Evolutionary conservation across 2,329 filamentous ascomycete genomes (phyloP).

Genomic region (Rasamsonia emersonii): DNA sequence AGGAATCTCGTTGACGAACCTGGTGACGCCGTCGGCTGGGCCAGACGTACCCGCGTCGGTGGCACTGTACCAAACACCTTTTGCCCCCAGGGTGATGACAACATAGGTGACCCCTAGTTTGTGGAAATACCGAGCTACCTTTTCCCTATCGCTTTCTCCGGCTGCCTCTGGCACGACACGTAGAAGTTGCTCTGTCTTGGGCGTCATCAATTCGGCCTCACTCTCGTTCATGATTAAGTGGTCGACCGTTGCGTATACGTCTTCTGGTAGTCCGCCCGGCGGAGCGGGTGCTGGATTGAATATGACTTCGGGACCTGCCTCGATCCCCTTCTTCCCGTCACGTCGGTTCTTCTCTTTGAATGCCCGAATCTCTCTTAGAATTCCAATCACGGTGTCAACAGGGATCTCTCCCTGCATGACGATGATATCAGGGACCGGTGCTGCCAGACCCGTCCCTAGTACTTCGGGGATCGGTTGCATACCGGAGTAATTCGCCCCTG

Average conservation of each 20-base stretch:
- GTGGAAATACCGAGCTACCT: slow-evolving; percentile 56
- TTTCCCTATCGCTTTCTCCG: slow-evolving; percentile 41
- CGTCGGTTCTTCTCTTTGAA: slow-evolving; percentile 38
- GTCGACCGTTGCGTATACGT: slow-evolving; percentile 58
- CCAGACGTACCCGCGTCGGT: slow-evolving; percentile 39
- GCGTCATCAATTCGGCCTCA: slow-evolving; percentile 67
- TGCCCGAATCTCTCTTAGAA: slow-evolving; percentile 36
- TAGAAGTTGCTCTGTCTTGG: slow-evolving; percentile 30
- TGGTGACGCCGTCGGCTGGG: slow-evolving; percentile 19
- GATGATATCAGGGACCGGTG: slow-evolving; percentile 51
- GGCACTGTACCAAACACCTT: slow-evolving; percentile 63
- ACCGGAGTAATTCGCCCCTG: slow-evolving; percentile 57
- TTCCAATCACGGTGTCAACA: slow-evolving; percentile 54
- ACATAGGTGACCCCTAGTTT: slow-evolving; percentile 63
- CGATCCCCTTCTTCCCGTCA: slow-evolving; percentile 25
- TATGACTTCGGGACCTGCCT: slow-evolving; percentile 52
- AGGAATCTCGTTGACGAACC: slow-evolving; percentile 38
- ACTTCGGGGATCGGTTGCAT: slow-evolving; percentile 33
- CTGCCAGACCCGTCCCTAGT: slow-evolving; percentile 24
- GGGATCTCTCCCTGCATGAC: slow-evolving; percentile 76
- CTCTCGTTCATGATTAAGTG: slow-evolving; percentile 88
- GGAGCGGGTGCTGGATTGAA: slow-evolving; percentile 86
- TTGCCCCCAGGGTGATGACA: slow-evolving; percentile 73
- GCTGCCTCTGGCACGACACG: slow-evolving; percentile 21
- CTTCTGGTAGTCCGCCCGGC: slow-evolving; percentile 58